A percentile compares a stretch with the other conserved stretches of the same genome.
Conservation (phyloP, 1,139 yeast species). For the Yamadazyma diddensiae region DNA sequence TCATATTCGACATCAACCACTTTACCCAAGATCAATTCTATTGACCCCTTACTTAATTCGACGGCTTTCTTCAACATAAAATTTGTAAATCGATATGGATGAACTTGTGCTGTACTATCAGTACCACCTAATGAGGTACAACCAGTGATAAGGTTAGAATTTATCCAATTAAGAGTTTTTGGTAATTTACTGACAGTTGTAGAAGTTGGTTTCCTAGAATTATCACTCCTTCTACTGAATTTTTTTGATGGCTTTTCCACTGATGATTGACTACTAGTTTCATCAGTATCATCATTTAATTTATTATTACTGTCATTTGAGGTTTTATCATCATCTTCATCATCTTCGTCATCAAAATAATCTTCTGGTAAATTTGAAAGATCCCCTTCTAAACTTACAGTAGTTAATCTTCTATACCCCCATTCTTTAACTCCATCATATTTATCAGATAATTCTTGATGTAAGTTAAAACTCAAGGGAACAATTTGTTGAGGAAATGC, state of each 20-base stretch:
- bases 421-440: conserved; percentile 81
- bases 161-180: conserved; percentile 77
- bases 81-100: conserved; percentile 89
- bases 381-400: conserved; percentile 86
- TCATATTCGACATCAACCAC: conserved; percentile 65
- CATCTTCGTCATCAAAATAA: conserved; percentile 8
- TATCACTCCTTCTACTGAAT: conserved; percentile 19
- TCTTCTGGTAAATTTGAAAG: conserved; percentile 38
- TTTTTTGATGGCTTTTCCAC: conserved; percentile 33
- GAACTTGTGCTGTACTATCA: conserved; percentile 94
- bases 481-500: conserved; percentile 96
- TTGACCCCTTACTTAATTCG: conserved; percentile 67
- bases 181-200: conserved; percentile 48
- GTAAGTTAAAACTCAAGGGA: conserved; percentile 81
- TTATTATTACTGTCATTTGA: conserved; percentile 2
- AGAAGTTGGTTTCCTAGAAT: conserved; percentile 6
- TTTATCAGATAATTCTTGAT: conserved; percentile 75
- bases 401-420: conserved; percentile 89
- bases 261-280: conserved; percentile 6
- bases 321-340: conserved; percentile 15
- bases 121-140: conserved; percentile 84
- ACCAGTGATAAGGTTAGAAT: conserved; percentile 58
- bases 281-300: conserved; percentile 15
- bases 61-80: conserved; percentile 76
- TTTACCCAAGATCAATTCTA: conserved; percentile 80